Evolutionary conservation across 2,329 filamentous ascomycete genomes (phyloP), one percentile per base, ranked within the genome.

Genomic region (Fusarium equiseti): DNA sequence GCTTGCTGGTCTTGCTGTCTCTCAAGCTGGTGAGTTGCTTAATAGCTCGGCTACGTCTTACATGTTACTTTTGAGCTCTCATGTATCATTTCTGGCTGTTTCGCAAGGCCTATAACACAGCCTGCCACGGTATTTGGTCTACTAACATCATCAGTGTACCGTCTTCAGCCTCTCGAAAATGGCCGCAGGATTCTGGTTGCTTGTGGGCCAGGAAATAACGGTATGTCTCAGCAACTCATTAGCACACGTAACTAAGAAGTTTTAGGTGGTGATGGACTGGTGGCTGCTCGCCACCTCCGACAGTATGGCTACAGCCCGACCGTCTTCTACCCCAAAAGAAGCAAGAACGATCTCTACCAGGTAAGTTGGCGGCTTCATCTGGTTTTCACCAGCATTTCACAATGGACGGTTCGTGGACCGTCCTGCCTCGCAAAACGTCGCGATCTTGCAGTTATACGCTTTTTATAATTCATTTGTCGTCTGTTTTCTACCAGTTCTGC

Each of bases 281-380:
- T 99, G 29, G 95, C 95, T 50, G 96, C 96, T 56, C 90, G 96
- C 27, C 96, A 99, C 81, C 87, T 99, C 8, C 90, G 89, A 78
- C 92, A 97, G 77, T 98, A 97, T 79, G 95, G 96, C 67, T 99
- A 98, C 81, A 88, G 88, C 26, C 95, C 95, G 6, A 91, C 89
- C 11, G 86, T 99, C 46, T 98, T 96, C 83, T 98, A 97, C 77
- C 96, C 96, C 1, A 98, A 98, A 81, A 89, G 93, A 59, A 91
- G 91, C 79, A 96, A 95, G 78, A 95, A 94, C 72, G 94, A 97
- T 51, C 86, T 98, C 6, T 98, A 97, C 78, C 88, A 93, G 83
- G 92, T 94, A 81, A 73, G 81, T 74, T 26, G 9, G 10, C 93
- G 81, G 72, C 80, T 72, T 46, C 18, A 22, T 51, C 35, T 27